These are phyloP conservation scores for Melastoma candidum DNA, from an alignment of 441 rosid species.

Conservation along the genomic window DNA sequence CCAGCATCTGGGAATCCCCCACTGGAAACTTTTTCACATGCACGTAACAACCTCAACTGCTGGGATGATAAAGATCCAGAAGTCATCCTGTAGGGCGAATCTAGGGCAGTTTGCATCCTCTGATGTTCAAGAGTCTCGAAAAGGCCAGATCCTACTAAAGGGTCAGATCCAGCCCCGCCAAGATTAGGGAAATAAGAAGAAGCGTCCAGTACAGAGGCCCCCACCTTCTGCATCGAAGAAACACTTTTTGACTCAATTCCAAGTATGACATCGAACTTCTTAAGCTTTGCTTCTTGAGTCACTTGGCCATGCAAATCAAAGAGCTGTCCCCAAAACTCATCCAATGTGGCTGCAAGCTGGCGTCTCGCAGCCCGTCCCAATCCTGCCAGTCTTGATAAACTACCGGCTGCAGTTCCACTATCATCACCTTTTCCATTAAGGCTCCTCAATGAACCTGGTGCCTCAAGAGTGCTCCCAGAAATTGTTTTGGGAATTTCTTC, in stretches of 20 bases:
- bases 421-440: slow-evolving; percentile 73
- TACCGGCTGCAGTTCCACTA: slow-evolving; percentile 74
- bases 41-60: slow-evolving; percentile 41
- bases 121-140: slow-evolving; percentile 52
- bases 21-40: slow-evolving; percentile 40
- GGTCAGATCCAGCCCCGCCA: slow-evolving; percentile 48
- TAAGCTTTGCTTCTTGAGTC: slow-evolving; percentile 58
- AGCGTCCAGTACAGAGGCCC: slow-evolving; percentile 37
- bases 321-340: slow-evolving; percentile 94
- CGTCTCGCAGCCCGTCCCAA: slow-evolving; percentile 97
- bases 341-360: slow-evolving; percentile 62
- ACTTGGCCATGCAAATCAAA: slow-evolving; percentile 72
- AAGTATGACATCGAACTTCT: slow-evolving; percentile 49
- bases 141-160: slow-evolving; percentile 31
- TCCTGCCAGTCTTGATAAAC: slow-evolving; percentile 90
- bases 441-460: slow-evolving; percentile 81
- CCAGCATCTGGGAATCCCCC: slow-evolving; percentile 31
- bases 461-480: slow-evolving; percentile 53
- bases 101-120: slow-evolving; percentile 42
- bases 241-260: slow-evolving; percentile 40
- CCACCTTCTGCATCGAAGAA: slow-evolving; percentile 33
- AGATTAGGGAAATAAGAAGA: slow-evolving; percentile 37
- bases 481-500: slow-evolving; percentile 50
- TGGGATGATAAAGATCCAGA: slow-evolving; percentile 52
- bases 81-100: slow-evolving; percentile 47